phyloP scores from a whole-genome alignment of 1,284 basidiomycete genomes.

The Rhodotorula sp. region DNA sequence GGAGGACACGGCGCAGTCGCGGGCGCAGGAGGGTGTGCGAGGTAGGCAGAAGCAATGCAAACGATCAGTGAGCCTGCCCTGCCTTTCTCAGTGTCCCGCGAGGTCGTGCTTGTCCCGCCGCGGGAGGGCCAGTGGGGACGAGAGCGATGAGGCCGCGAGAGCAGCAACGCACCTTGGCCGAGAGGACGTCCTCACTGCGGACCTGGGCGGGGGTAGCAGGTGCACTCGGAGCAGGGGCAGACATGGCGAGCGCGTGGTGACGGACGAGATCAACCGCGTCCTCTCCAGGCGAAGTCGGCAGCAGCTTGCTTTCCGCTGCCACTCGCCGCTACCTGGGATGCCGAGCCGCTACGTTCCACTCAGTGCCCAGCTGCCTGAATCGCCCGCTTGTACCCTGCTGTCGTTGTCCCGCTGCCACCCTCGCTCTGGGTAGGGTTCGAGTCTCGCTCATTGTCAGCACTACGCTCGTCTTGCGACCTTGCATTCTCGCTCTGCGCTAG shows the following conservation, averaged over 20 bases:
- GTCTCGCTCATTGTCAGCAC: too few species aligned
- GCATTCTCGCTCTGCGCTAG: too few species aligned
- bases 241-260: not conserved
- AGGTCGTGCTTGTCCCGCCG: too few species aligned
- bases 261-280: not conserved
- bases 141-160: not conserved
- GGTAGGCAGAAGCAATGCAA: not conserved
- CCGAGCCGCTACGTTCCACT: too few species aligned
- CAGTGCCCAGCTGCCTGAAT: too few species aligned
- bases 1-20: not conserved
- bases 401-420: too few species aligned
- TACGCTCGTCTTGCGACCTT: too few species aligned
- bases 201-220: conserved; percentile 4
- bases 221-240: conserved; percentile 18
- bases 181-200: conserved; percentile 35
- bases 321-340: too few species aligned
- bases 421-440: too few species aligned
- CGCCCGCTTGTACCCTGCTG: too few species aligned
- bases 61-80: not conserved
- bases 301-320: too few species aligned
- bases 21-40: not conserved
- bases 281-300: not conserved
- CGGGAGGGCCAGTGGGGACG: not conserved
- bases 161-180: conserved; percentile 32
- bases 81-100: not conserved